Conservation (phyloP, 495 filamentous ascomycete species). For the Pseudomonodictys pantanalensis region DNA sequence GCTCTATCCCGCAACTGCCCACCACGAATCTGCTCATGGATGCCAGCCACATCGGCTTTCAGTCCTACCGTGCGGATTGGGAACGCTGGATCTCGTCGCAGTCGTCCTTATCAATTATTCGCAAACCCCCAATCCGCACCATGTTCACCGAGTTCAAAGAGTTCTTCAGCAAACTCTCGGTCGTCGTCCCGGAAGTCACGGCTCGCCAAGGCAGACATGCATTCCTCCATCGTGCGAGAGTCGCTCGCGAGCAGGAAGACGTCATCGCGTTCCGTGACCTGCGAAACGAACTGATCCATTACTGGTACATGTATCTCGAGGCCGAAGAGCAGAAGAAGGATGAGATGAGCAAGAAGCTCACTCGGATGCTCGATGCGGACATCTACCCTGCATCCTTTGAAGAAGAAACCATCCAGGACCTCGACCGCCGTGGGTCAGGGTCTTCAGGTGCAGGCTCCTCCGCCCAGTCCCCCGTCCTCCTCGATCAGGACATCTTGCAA, state of each 20-base stretch:
- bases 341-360: conserved; percentile 6
- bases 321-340: conserved; percentile 20
- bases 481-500: too few relatives aligned
- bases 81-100: conserved; percentile 7
- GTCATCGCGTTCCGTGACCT: conserved; percentile 25
- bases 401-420: too few relatives aligned
- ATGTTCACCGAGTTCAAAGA: conserved; percentile 31
- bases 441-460: too few relatives aligned
- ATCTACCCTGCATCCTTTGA: conserved; percentile 12
- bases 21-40: conserved; percentile 5
- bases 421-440: too few relatives aligned
- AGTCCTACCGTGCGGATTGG: conserved; percentile 22
- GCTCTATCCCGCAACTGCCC: conserved; percentile 20
- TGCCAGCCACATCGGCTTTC: conserved; percentile 1
- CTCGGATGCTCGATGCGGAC: conserved; percentile 24
- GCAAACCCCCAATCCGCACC: conserved; percentile 13
- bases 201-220: conserved; percentile 2
- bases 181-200: conserved; percentile 6
- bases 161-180: conserved; percentile 18
- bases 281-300: conserved; percentile 26
- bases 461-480: too few relatives aligned
- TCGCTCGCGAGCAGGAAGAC: conserved; percentile 29
- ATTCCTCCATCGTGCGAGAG: conserved; percentile 31
- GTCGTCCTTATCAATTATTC: neutral
- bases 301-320: conserved; percentile 29